These are phyloP conservation scores for Solanum boliviense DNA, from an alignment of 257 asterid genomes.

Conservation along the genomic window DNA sequence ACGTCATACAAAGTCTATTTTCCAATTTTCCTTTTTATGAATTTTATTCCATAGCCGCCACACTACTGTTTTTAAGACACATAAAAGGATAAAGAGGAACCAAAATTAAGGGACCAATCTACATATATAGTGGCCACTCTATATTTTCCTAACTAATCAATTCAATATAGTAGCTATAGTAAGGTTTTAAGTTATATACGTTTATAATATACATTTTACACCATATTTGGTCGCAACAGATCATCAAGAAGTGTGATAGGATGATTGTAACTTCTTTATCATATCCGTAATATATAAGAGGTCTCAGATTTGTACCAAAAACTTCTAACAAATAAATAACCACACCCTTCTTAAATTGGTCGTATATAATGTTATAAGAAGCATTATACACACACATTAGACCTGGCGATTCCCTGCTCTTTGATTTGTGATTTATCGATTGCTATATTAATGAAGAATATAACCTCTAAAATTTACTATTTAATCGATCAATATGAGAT, in stretches of 20 bases:
- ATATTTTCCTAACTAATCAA: neutral
- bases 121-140: neutral
- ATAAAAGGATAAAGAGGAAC: neutral
- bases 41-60: neutral
- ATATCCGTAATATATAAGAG: too few relatives aligned
- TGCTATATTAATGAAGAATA: neutral
- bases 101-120: neutral
- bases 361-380: neutral
- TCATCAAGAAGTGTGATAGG: neutral
- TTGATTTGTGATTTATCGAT: neutral
- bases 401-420: neutral
- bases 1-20: too few relatives aligned
- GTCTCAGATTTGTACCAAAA: neutral
- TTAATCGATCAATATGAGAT: too few relatives aligned
- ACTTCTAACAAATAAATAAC: too few relatives aligned
- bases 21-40: neutral
- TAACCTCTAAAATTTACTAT: neutral
- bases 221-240: too few relatives aligned
- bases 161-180: neutral
- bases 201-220: too few relatives aligned
- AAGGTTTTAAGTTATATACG: neutral
- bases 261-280: neutral
- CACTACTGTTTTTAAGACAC: neutral
- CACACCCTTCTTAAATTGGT: neutral
- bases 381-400: neutral